Evolutionary conservation across 306 rosid genomes (phyloP).

Genomic region (Senna siamea): DNA sequence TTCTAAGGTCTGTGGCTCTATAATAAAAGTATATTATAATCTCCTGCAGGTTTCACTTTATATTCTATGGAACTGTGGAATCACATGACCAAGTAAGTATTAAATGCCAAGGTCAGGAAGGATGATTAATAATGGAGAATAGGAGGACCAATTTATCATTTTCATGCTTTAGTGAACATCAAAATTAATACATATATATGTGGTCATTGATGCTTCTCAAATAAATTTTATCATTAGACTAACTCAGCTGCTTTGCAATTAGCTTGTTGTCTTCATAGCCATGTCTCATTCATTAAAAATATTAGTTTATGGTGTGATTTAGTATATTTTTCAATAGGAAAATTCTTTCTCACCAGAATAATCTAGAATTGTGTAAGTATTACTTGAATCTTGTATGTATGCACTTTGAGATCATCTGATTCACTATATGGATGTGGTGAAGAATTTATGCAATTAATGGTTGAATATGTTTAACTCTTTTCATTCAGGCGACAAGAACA

Average conservation of each 20-base stretch:
- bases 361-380: conserved; percentile 21
- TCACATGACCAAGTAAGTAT: background rate
- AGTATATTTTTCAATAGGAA: no score
- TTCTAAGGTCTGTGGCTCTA: background rate
- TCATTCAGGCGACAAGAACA: conserved; percentile 77
- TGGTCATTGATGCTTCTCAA: background rate
- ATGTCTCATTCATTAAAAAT: background rate
- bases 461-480: conserved; percentile 37
- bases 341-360: conserved; percentile 2
- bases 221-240: background rate
- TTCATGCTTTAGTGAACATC: background rate
- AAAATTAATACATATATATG: background rate
- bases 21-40: background rate
- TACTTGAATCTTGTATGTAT: conserved; percentile 15
- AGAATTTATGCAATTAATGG: conserved; percentile 30
- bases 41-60: background rate
- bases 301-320: no score
- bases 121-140: background rate
- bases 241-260: background rate
- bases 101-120: background rate
- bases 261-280: background rate
- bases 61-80: background rate
- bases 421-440: conserved; percentile 11
- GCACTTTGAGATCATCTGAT: conserved; percentile 16
- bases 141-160: background rate